A percentile compares a stretch with the other conserved stretches of the same genome.
These are phyloP conservation scores for Nicotiana tomentosiformis DNA, from an alignment of 257 asterid species.

Conservation along the genomic window DNA sequence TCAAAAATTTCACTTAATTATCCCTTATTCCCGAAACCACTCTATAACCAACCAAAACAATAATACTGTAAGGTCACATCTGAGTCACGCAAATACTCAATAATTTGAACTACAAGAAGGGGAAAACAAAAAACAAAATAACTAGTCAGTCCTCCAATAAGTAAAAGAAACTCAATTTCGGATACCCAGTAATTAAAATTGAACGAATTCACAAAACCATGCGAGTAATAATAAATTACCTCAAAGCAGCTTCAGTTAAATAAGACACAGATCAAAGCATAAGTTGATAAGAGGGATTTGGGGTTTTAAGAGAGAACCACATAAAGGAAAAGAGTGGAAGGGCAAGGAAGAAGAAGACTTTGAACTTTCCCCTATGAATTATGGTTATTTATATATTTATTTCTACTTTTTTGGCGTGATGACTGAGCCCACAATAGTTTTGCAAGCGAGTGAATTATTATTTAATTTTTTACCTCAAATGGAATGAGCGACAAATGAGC, in stretches of 20 bases:
- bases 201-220: not conserved
- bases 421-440: not conserved
- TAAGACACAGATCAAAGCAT: not conserved
- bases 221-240: not conserved
- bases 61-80: not conserved
- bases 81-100: not conserved
- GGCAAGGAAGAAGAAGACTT: not conserved
- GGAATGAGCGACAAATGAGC: too few relatives aligned
- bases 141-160: not conserved
- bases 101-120: not conserved
- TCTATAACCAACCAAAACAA: not conserved
- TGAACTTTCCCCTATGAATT: not conserved
- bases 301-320: conserved; percentile 3
- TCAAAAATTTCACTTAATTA: not conserved
- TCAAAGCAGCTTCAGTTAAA: not conserved
- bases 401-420: not conserved
- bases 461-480: too few relatives aligned
- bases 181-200: not conserved
- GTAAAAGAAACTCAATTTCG: not conserved
- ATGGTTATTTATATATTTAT: not conserved
- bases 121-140: not conserved
- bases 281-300: not conserved
- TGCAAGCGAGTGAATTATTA: too few relatives aligned
- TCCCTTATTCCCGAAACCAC: not conserved
- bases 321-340: not conserved